Evolutionary conservation across 1,284 basidiomycete species (phyloP).

Genomic region (Ceratobasidium sp.): DNA sequence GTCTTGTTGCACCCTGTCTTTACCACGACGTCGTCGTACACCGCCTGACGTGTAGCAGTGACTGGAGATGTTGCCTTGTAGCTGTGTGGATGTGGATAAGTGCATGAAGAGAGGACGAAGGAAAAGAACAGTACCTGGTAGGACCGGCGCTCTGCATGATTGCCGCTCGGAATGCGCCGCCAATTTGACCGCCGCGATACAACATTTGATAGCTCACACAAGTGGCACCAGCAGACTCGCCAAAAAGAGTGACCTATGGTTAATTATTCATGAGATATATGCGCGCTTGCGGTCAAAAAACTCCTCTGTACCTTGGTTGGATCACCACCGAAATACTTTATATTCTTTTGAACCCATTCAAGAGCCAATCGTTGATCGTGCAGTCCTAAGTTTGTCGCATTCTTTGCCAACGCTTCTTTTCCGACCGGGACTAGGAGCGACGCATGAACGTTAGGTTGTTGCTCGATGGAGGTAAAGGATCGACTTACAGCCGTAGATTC

Average conservation of each 20-base stretch:
- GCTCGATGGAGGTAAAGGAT: no score
- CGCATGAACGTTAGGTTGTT: no score
- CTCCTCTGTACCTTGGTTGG: conserved; percentile 53
- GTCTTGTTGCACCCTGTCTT: conserved; percentile 13
- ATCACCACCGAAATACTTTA: conserved; percentile 64
- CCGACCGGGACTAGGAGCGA: conserved; percentile 23
- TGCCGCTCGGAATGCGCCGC: conserved; percentile 24
- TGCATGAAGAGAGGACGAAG: neutral
- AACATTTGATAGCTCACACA: conserved; percentile 40
- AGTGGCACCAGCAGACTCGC: conserved; percentile 29
- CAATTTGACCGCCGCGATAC: conserved; percentile 2
- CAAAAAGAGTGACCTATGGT: conserved; percentile 33
- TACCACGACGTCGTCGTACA: conserved; percentile 20
- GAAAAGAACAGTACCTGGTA: neutral
- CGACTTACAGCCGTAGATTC: conserved; percentile 17
- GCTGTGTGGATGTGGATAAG: neutral
- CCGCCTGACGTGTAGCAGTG: conserved; percentile 9
- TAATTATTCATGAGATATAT: neutral
- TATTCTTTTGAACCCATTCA: conserved; percentile 64
- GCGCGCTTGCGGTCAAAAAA: no score
- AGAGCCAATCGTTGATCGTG: conserved; percentile 55
- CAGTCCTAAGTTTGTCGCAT: conserved; percentile 4
- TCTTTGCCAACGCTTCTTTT: neutral
- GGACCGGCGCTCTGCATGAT: conserved; percentile 39
- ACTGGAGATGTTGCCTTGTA: conserved; percentile 15